Conservation (phyloP, 2,329 filamentous ascomycete genomes). For the Neofusicoccum umdonicola region DNA sequence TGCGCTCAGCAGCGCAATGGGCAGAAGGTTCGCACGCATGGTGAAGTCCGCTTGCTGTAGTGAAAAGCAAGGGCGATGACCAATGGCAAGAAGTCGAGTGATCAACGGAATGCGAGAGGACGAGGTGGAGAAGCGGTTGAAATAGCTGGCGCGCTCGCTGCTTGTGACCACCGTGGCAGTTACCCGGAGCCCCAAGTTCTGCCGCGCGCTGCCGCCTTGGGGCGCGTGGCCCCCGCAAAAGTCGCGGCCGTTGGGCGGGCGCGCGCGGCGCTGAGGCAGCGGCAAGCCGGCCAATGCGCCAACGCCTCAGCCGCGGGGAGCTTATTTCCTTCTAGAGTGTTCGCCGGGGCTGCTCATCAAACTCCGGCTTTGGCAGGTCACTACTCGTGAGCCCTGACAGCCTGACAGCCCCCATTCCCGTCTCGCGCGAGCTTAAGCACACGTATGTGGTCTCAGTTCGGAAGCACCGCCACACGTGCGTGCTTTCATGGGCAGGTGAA, state of each 20-base stretch:
- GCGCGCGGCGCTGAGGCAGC: background rate
- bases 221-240: background rate
- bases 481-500: too few species aligned
- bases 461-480: too few species aligned
- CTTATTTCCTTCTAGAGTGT: slow-evolving; percentile 14
- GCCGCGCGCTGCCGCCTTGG: background rate
- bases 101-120: slow-evolving; percentile 2
- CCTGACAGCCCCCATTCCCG: background rate
- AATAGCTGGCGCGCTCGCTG: slow-evolving; percentile 2
- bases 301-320: slow-evolving; percentile 2
- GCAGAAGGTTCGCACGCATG: slow-evolving; percentile 82
- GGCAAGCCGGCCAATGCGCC: slow-evolving; percentile 6
- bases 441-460: too few species aligned
- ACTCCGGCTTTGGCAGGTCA: background rate
- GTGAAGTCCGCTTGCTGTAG: slow-evolving; percentile 36
- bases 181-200: slow-evolving; percentile 6
- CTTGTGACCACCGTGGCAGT: slow-evolving; percentile 14
- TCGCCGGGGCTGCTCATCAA: slow-evolving; percentile 5
- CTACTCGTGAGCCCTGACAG: too few species aligned
- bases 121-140: slow-evolving; percentile 17
- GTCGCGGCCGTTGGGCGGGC: background rate
- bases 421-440: background rate
- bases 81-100: slow-evolving; percentile 12
- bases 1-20: slow-evolving; percentile 66
- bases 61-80: slow-evolving; percentile 13